Evolutionary conservation across 345 rosid species (phyloP), one percentile per base, ranked within the genome.

Genomic region (Dipteronia sinensis): DNA sequence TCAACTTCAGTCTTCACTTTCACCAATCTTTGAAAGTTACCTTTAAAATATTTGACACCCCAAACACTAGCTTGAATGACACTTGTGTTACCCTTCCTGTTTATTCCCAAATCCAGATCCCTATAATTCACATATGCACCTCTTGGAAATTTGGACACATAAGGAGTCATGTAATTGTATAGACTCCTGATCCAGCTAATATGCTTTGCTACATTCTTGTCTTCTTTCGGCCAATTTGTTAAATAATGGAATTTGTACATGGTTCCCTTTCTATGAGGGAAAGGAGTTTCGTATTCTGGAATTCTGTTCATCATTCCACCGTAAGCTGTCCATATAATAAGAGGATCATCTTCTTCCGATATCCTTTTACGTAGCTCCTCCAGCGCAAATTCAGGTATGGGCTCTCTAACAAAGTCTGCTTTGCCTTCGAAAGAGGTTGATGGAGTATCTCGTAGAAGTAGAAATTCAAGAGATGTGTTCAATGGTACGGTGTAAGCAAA

Each of bases 261-360:
- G 7, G 40, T 82, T 2, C 97, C 93, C 8, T 70, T 83, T 58
- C 96, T 44, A 78, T 92, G 96, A 10, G 94, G 96, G 66, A 92
- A 92, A 0, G 94, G 91, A 15, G 84, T 88, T 9, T 69, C 80
- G 0, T 90, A 84, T 46, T 82, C 95, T 0, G 86, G 65, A 67
- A 92, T 88, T n/a, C 73, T 79, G 23, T 80, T 77, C 94, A 87
- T 93, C 90, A 82, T 87, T 70, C 97, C 98, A 1, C 98, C 97
- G 22, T 86, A 90, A 4, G 97, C 91, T 10, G 76, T 90, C 92
- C 88, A 90, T 71, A 88, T 86, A 90, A 86, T 83, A 74, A 87
- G 20, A 0, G 94, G 89, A 7, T 19, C n/a, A 2, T 88, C 97
- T 51, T 90, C 97, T 69, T 87, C 53, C 3, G 85, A 7, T 6